These are phyloP conservation scores for Solanum phureja DNA, from an alignment of 257 asterid genomes.

Conservation along the genomic window DNA sequence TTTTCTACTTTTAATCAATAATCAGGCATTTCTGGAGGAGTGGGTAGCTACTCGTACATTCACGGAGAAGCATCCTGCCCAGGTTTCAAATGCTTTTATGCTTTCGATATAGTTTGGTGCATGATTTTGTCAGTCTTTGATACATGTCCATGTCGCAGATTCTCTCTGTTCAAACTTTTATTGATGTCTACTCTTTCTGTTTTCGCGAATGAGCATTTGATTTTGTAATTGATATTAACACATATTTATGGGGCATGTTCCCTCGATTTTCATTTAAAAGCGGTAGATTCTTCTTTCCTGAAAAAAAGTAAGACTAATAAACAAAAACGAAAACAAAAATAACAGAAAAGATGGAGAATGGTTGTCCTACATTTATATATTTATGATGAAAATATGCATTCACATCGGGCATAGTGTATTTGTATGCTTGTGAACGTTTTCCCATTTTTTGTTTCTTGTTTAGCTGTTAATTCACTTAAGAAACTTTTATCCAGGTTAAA, in stretches of 20 bases:
- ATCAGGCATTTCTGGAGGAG: conserved; percentile 92
- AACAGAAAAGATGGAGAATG: not conserved
- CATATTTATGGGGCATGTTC: too few relatives aligned
- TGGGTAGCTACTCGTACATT: conserved; percentile 64
- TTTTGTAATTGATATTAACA: not conserved
- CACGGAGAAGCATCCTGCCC: conserved; percentile 57
- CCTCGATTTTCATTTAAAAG: too few relatives aligned
- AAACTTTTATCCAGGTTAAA: conserved; percentile 47
- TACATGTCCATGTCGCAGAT: not conserved
- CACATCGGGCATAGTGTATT: not conserved
- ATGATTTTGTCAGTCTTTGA: not conserved
- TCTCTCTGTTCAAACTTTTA: not conserved
- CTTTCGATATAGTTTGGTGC: not conserved
- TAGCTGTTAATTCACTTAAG: not conserved
- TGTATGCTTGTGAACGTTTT: not conserved
- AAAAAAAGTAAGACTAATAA: too few relatives aligned
- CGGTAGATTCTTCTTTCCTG: too few relatives aligned
- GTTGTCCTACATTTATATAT: not conserved
- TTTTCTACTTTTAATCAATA: conserved; percentile 19
- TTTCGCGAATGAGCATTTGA: not conserved
- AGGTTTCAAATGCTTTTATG: conserved; percentile 34
- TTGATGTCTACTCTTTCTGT: not conserved
- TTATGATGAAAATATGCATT: not conserved
- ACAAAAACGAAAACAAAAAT: not conserved
- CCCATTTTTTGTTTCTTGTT: not conserved